phyloP scores from a whole-genome alignment of 1,139 yeast species.

The Kazachstania sp. region DNA sequence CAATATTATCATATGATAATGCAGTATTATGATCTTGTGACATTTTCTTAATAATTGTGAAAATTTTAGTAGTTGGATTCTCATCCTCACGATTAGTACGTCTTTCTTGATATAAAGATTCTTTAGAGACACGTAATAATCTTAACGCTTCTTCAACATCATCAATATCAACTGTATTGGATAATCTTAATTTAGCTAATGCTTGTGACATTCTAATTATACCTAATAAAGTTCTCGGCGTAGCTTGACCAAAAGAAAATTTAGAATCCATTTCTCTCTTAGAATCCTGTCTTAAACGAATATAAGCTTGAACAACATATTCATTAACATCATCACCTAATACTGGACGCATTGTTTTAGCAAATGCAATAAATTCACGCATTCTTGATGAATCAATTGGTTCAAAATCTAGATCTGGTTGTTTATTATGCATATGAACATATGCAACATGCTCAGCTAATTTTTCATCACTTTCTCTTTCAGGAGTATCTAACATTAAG shows the following conservation, averaged over 20 bases:
- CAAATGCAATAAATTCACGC: constrained; percentile 81
- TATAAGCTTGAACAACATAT: constrained; percentile 78
- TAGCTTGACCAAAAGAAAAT: constrained; percentile 78
- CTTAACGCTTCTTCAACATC: constrained; percentile 97
- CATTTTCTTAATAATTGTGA: constrained; percentile 38
- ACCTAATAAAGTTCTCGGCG: constrained; percentile 91
- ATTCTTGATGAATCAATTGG: constrained; percentile 75
- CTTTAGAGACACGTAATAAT: constrained; percentile 75
- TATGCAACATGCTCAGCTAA: constrained; percentile 90
- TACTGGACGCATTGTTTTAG: constrained; percentile 77
- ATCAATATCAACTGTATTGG: constrained; percentile 55
- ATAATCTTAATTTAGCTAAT: constrained; percentile 79
- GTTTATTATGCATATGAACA: constrained; percentile 88
- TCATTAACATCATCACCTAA: constrained; percentile 85
- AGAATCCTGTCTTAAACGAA: constrained; percentile 86
- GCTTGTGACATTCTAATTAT: constrained; percentile 92
- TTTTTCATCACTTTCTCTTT: constrained; percentile 69
- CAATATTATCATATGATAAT: constrained; percentile 51
- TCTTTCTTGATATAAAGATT: constrained; percentile 57
- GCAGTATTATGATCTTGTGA: constrained; percentile 33
- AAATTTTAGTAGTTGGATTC: constrained; percentile 51
- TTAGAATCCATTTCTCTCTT: constrained; percentile 67
- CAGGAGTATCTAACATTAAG: constrained; percentile 77
- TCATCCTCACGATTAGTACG: constrained; percentile 45
- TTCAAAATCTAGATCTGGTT: constrained; percentile 67